Base-by-base conservation (phyloP, 179 eudicot species). In the Amaranthus tricolor region DNA sequence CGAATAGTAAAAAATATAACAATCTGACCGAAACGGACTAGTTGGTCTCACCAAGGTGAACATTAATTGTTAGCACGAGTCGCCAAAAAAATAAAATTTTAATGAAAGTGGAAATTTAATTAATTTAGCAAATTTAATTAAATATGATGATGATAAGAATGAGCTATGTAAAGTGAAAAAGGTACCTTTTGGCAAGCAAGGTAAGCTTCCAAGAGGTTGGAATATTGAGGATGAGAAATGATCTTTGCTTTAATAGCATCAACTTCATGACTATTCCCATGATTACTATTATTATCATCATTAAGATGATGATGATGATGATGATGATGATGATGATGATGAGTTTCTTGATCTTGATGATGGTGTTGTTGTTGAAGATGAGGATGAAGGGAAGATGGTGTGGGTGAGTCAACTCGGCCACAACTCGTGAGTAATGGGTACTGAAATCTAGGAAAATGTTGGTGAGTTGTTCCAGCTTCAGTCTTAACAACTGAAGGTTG, bases 141-240 rank as follows among this genome's bases (percentile, higher is more conserved):
- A 31, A 1, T 31, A 31, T 31, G 40, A 31, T 31, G 40, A 31
- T 31, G 3, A 31, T 1, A 31, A 31, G 40, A 31, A 31, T 31
- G 2, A 31, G 40, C 3, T 31, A 31, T 31, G 40, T 31, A 31
- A 31, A 31, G 40, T 31, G 12, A 14, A 9, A 43, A n/a, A 44
- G 56, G 20, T 74, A 85, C 88, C 88, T 85, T 85, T 80, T 82
- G 88, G 65, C 88, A 85, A 78, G 84, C 85, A 73, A 82, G 76
- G 58, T 80, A 85, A 68, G 88, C 88, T 75, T 85, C 80, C 73
- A 85, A 73, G 76, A 85, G 88, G 53, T 60, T 82, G 51, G 88
- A 82, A 52, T 85, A 85, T 14, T 82, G 85, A 52, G 88, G 85
- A 68, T 85, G 88, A 77, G 84, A 79, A 5, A 85, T 78, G 71